Evolutionary conservation across 805 yeast genomes (phyloP), one percentile per base, ranked within the genome.

Genomic region (Wickerhamiella vanderwaltii): DNA sequence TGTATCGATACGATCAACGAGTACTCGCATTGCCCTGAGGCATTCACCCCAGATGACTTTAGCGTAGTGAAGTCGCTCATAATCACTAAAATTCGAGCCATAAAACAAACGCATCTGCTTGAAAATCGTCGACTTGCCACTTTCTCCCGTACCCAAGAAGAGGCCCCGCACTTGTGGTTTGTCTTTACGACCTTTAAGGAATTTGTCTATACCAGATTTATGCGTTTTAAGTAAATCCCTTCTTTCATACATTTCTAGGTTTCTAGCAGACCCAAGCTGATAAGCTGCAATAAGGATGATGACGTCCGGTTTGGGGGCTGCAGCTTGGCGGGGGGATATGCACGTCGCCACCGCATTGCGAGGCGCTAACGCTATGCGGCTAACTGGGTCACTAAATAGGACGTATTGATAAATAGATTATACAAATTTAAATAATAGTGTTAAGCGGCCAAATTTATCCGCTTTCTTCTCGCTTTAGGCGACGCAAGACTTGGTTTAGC

Each of bases 41-140:
- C 91, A 74, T 60, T 88, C 96, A 11, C 81, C 81, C 95, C 96
- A 91, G 17, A 91, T 84, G 15, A 88, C 83, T 50, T 85, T 86
- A 2, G 81, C 60, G 58, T 86, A 91, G 57, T 82, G 87, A 33
- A 67, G 53, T 41, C 94, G 67, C 59, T 91, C 97, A 48, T 76
- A 80, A 38, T 71, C 72, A 1, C 81, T 67, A 62, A 88, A 91
- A 2, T 94, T 93, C 33, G 81, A 79, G 46, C 84, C 81, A 57
- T 91, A 96, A 31, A 86, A 60, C 13, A 91, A 66, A 51, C 81
- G 75, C 75, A 82, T 82, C 58, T 81, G 93, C 57, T 80, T 82
- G 41, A 82, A 72, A 41, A 81, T 75, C 13, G 93, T 81, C 6
- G 86, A 77, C 55, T 81, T 82, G 4, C 93, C 93, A 47, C 78